Evolutionary conservation across 1,139 yeast species (phyloP).

Genomic region (Debaryomyces udenii): DNA sequence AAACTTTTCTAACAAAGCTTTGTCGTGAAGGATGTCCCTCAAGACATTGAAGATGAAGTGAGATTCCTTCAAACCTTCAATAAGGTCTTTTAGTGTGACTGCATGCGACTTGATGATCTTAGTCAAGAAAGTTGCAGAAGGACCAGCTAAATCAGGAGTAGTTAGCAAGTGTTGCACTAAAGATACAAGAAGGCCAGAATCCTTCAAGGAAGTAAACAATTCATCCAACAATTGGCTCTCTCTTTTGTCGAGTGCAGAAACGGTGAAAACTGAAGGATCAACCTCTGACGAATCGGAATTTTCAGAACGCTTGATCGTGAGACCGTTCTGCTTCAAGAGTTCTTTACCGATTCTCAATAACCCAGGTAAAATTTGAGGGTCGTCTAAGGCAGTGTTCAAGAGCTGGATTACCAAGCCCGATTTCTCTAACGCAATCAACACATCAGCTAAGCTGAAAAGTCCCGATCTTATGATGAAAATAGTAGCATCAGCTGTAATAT

Average conservation of each 20-base stretch:
- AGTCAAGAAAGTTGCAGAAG: conserved; percentile 31
- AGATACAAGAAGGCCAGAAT: conserved; percentile 36
- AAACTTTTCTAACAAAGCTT: conserved; percentile 23
- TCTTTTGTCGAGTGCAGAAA: conserved; percentile 20
- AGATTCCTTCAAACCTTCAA: conserved; percentile 28
- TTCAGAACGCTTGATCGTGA: conserved; percentile 16
- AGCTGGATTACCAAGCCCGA: conserved; percentile 34
- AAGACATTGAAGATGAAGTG: conserved; percentile 23
- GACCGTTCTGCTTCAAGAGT: conserved; percentile 26
- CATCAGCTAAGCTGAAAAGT: conserved; percentile 27
- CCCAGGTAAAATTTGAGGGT: conserved; percentile 34
- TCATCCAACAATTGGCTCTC: conserved; percentile 28
- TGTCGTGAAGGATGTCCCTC: conserved; percentile 24
- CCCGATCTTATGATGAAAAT: conserved; percentile 25
- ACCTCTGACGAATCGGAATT: conserved; percentile 1
- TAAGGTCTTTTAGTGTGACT: conserved; percentile 24
- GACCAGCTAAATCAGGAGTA: conserved; percentile 29
- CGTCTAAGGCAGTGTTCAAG: conserved; percentile 27
- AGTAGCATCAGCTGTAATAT: conserved; percentile 26
- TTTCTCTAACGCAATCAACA: conserved; percentile 31
- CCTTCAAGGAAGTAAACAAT: conserved; percentile 28
- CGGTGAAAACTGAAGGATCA: neutral
- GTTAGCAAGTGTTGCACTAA: conserved; percentile 31
- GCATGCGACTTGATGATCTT: conserved; percentile 29
- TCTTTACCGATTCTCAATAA: conserved; percentile 28